Percentiles rank a stretch among this genome's conserved stretches.
These are phyloP conservation scores for Fusarium euwallaceae DNA, from an alignment of 2,329 filamentous ascomycete genomes.

Conservation along the genomic window DNA sequence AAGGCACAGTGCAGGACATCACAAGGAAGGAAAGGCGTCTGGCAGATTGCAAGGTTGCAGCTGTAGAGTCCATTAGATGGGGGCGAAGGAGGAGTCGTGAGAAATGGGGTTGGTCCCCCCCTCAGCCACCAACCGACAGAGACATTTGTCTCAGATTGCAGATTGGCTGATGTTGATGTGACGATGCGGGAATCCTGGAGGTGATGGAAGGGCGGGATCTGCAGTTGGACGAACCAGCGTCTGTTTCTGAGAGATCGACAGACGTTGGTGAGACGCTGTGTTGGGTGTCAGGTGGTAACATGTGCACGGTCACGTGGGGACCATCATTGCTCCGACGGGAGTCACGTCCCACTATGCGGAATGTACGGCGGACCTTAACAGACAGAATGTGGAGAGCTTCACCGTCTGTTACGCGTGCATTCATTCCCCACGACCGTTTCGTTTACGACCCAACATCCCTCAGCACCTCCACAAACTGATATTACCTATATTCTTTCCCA, in stretches of 20 bases:
- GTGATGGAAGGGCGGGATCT: slow-evolving; percentile 35
- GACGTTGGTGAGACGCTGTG: slow-evolving; percentile 11
- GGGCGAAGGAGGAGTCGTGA: slow-evolving; percentile 14
- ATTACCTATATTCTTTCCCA: neutral
- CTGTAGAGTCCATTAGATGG: neutral
- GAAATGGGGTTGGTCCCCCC: slow-evolving; percentile 3
- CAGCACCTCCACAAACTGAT: slow-evolving; percentile 4
- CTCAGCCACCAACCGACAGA: slow-evolving; percentile 35
- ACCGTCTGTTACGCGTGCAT: slow-evolving; percentile 34
- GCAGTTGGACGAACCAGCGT: slow-evolving; percentile 32
- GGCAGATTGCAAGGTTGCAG: slow-evolving; percentile 4
- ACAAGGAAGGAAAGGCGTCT: neutral
- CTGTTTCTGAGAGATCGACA: slow-evolving; percentile 10
- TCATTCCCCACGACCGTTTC: slow-evolving; percentile 27
- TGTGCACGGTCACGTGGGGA: slow-evolving; percentile 35
- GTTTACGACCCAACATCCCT: slow-evolving; percentile 10
- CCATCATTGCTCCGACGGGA: neutral
- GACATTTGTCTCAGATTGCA: slow-evolving; percentile 28
- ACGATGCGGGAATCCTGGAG: slow-evolving; percentile 36
- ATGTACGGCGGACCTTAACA: neutral
- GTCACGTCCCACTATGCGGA: too few relatives aligned
- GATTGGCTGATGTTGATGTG: slow-evolving; percentile 40
- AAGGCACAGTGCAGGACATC: slow-evolving; percentile 30
- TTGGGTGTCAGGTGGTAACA: neutral
- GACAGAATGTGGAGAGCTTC: neutral